A percentile compares a stretch with the other conserved stretches of the same genome.
These are phyloP conservation scores for Collybia nuda DNA, from an alignment of 768 basidiomycete species.

Conservation along the genomic window DNA sequence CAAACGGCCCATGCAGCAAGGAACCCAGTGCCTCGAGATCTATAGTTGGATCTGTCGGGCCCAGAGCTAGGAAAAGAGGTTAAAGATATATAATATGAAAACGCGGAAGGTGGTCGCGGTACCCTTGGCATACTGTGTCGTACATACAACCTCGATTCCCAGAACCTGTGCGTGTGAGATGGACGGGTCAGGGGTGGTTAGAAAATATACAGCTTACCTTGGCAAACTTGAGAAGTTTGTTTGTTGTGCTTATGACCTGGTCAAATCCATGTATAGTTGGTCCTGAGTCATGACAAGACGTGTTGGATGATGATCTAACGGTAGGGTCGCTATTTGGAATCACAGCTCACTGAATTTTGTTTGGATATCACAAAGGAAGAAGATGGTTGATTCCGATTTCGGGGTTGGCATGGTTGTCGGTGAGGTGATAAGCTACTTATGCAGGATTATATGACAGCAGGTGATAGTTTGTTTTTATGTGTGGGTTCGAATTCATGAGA, in stretches of 20 bases:
- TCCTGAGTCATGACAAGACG: conserved; percentile 12
- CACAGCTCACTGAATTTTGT: conserved; percentile 60
- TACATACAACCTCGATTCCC: conserved; percentile 71
- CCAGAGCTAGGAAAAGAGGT: conserved; percentile 49
- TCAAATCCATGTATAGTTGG: conserved; percentile 69
- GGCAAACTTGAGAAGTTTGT: conserved; percentile 77
- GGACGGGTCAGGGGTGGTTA: not conserved
- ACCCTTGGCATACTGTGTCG: conserved; percentile 86
- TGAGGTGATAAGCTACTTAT: conserved; percentile 3
- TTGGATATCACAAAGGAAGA: conserved; percentile 88
- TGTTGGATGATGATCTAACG: conserved; percentile 2
- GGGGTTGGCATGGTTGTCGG: conserved; percentile 21
- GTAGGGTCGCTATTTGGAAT: not conserved
- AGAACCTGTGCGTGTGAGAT: conserved; percentile 42
- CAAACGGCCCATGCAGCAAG: conserved; percentile 59
- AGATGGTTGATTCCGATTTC: conserved; percentile 43
- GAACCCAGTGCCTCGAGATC: conserved; percentile 51
- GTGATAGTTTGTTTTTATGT: not conserved
- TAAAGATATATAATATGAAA: not conserved
- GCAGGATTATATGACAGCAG: not conserved
- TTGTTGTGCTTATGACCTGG: conserved; percentile 63
- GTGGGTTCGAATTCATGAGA: no score
- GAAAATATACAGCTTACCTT: conserved; percentile 45
- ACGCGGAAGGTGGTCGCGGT: not conserved
- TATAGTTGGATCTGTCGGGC: conserved; percentile 64